Base-by-base conservation (phyloP, 176 grass and related monocot species). In the Tillandsia leiboldiana region DNA sequence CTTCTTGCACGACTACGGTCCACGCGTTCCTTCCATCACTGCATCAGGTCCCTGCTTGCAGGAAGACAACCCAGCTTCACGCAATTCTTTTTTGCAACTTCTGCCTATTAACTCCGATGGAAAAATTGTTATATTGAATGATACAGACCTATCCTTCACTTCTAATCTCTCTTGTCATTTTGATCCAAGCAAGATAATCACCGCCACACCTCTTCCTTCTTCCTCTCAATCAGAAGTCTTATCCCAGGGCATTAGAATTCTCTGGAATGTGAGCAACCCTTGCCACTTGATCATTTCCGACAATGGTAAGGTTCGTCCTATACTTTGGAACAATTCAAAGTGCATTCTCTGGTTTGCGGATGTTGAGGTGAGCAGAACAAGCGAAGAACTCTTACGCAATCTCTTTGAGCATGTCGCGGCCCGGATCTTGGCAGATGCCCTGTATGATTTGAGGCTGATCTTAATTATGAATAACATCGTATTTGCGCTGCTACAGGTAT, bases 391-490 rank as follows among this genome's bases (percentile, higher is more conserved):
- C 20, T 53, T 96, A 70, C 79, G 84, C 24, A 83, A 88, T 56
- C 86, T 91, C 65, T 86, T 96, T 53, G n/a, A 82, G 56, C 51
- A 69, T 75, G 79, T 91, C n/a, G 72, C 87, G 24, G 75, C 91
- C 56, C 88, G 82, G 74, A 70, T 84, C 14, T 86, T 88, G 72
- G 79, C 77, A n/a, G 83, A 91, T 50, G 63, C 67, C 49, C 50
- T 88, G 49, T 77, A 67, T 51, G 79, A 82, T 77, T 50, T 86
- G 57, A 76, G 73, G 53, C 72, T 96, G 74, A 79, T 96, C 23
- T 53, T 96, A 78, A 86, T 84, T 27, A 96, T 96, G 77, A 96
- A 96, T 56, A 96, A 96, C 51, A 73, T 72, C 10, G 88, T 81
- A 73, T 91, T 78, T 48, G 68, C 82, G 57, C 75, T 80, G 59